A percentile compares a stretch with the other conserved stretches of the same genome.
Evolutionary conservation across 1,284 basidiomycete species (phyloP).

Genomic region (Trametes polyzona): DNA sequence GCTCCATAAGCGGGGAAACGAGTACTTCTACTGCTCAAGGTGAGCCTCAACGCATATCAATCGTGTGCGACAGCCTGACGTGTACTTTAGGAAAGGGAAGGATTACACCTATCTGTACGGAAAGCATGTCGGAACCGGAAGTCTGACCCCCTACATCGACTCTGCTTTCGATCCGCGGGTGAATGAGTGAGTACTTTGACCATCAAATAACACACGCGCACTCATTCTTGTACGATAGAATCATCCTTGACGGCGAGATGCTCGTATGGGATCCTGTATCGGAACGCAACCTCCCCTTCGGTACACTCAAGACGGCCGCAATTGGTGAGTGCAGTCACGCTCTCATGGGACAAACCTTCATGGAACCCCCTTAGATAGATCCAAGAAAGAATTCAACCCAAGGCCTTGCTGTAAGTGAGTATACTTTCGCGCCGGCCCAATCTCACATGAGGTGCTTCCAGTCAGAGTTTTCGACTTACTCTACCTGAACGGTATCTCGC

Average conservation of each 20-base stretch:
- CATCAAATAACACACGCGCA: not conserved
- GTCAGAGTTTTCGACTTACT: slow-evolving; percentile 96
- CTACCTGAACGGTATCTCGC: slow-evolving; percentile 78
- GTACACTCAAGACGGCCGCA: slow-evolving; percentile 89
- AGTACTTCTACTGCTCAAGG: slow-evolving; percentile 93
- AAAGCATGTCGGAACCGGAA: slow-evolving; percentile 76
- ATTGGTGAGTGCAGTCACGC: slow-evolving; percentile 52
- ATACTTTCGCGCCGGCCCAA: slow-evolving; percentile 2
- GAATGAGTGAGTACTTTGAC: slow-evolving; percentile 66
- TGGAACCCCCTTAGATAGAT: slow-evolving; percentile 53
- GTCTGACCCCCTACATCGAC: slow-evolving; percentile 85
- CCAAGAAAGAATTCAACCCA: slow-evolving; percentile 71
- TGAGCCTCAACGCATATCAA: slow-evolving; percentile 31
- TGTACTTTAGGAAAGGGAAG: slow-evolving; percentile 77
- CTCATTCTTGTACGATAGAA: slow-evolving; percentile 47
- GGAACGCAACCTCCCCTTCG: slow-evolving; percentile 87
- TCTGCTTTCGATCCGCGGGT: slow-evolving; percentile 75
- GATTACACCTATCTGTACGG: slow-evolving; percentile 95
- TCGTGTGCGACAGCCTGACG: not conserved
- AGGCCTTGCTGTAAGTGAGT: slow-evolving; percentile 87
- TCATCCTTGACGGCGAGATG: slow-evolving; percentile 96
- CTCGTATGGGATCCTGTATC: slow-evolving; percentile 93
- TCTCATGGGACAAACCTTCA: not conserved
- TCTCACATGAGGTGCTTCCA: slow-evolving; percentile 34
- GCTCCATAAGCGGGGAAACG: slow-evolving; percentile 85